A percentile compares a stretch with the other conserved stretches of the same genome.
Evolutionary conservation across 2,329 filamentous ascomycete species (phyloP).

Genomic region (Mycosphaerelloides madeirae): DNA sequence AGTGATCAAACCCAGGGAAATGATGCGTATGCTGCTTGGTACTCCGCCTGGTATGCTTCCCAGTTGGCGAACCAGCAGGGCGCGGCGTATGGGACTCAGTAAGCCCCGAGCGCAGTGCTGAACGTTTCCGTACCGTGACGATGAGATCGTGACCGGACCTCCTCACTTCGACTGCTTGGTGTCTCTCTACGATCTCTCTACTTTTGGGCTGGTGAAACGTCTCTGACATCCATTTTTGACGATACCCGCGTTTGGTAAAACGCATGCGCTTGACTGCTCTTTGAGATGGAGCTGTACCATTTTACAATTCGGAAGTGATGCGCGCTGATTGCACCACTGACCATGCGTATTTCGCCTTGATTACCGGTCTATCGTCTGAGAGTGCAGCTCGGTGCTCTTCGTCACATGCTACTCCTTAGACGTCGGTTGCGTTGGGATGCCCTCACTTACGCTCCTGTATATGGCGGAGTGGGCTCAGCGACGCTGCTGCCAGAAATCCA

Average conservation of each 20-base stretch:
- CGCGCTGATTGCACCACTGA: no score
- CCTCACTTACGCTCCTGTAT: no score
- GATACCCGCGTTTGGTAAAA: slow-evolving; percentile 7
- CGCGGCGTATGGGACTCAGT: slow-evolving; percentile 32
- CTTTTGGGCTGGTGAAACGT: slow-evolving; percentile 10
- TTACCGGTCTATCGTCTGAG: no score
- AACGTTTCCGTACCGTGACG: slow-evolving; percentile 21
- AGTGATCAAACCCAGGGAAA: slow-evolving; percentile 11
- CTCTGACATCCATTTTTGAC: slow-evolving; percentile 3
- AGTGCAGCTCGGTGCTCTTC: no score
- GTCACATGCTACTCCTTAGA: no score
- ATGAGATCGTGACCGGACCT: slow-evolving; percentile 16
- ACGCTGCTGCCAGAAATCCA: no score
- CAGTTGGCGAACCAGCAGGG: slow-evolving; percentile 15
- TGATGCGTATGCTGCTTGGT: slow-evolving; percentile 17
- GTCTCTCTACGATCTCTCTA: slow-evolving; percentile 4
- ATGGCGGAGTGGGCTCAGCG: no score
- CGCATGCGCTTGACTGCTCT: slow-evolving; percentile 3
- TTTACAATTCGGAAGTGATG: no score
- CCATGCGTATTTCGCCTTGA: no score
- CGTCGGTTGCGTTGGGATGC: no score
- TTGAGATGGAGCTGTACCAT: no score
- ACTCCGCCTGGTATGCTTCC: slow-evolving; percentile 19
- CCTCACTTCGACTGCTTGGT: slow-evolving; percentile 3
- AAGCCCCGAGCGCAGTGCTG: slow-evolving; percentile 21